Percentiles rank a stretch among this genome's conserved stretches.
Evolutionary conservation across 768 basidiomycete species (phyloP).

Genomic region (Boletus subparvulus): DNA sequence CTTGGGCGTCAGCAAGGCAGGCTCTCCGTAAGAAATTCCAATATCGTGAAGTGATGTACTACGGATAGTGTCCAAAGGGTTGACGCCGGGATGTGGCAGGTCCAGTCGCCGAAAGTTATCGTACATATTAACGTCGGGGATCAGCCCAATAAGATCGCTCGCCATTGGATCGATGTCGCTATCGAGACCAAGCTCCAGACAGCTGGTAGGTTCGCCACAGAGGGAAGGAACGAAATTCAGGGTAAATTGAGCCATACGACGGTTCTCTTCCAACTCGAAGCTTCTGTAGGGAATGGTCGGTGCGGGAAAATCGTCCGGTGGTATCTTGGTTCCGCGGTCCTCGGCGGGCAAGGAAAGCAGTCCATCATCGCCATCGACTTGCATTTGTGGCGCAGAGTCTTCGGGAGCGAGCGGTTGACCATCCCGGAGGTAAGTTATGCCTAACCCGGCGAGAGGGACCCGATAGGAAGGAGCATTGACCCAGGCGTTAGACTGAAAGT

Average conservation of each 20-base stretch:
- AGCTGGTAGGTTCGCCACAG: background rate
- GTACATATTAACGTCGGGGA: constrained; percentile 39
- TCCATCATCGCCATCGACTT: constrained; percentile 2
- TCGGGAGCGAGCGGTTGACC: background rate
- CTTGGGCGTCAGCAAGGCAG: background rate
- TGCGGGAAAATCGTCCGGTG: background rate
- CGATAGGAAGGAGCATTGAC: constrained; percentile 5
- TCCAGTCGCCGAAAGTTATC: constrained; percentile 19
- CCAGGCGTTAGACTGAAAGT: constrained; percentile 35
- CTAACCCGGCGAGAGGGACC: constrained; percentile 26
- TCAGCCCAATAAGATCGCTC: constrained; percentile 22
- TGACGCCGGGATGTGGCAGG: constrained; percentile 30
- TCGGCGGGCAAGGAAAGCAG: background rate
- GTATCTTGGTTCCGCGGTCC: background rate
- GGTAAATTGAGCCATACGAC: background rate
- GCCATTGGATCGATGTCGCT: constrained; percentile 9
- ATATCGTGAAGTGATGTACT: background rate
- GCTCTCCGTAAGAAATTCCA: background rate
- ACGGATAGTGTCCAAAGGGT: constrained; percentile 41
- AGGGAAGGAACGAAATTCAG: background rate
- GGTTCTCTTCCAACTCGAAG: background rate
- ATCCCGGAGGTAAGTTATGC: constrained; percentile 20
- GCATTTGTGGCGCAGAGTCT: constrained; percentile 2
- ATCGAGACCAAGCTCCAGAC: constrained; percentile 5
- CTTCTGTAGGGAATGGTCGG: background rate